phyloP scores from a whole-genome alignment of 495 filamentous ascomycete genomes.

The Collariella sp. region DNA sequence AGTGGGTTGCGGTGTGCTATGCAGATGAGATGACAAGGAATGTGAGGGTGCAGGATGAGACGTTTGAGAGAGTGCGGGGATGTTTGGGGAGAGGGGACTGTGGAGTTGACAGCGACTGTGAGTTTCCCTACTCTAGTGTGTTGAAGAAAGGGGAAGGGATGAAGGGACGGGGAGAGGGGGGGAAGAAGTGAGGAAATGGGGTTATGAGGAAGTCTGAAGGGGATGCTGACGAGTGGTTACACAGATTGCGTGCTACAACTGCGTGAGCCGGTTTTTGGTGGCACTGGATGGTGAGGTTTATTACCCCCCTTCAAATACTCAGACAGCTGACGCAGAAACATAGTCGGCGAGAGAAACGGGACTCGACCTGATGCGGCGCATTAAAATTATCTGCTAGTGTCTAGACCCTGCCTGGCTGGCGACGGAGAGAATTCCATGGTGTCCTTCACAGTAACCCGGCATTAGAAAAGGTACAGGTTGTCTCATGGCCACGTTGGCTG shows the following conservation, averaged over 20 bases:
- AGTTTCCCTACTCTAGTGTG: constrained; percentile 5
- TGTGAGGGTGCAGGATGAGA: constrained; percentile 51
- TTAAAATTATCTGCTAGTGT: neutral
- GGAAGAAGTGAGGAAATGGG: neutral
- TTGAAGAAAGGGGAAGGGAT: too few relatives aligned
- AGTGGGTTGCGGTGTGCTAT: constrained; percentile 59
- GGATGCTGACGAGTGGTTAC: neutral
- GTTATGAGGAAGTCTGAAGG: too few relatives aligned
- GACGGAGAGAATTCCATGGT: neutral
- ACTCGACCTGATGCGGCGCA: constrained; percentile 34
- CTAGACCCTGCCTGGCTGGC: neutral
- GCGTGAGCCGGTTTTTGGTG: constrained; percentile 76
- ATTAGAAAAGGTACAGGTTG: neutral
- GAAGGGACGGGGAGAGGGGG: neutral
- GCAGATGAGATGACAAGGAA: constrained; percentile 68
- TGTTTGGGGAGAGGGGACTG: constrained; percentile 57
- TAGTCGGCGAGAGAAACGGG: constrained; percentile 45
- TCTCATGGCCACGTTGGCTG: neutral
- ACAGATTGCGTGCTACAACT: constrained; percentile 69
- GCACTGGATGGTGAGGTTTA: constrained; percentile 60
- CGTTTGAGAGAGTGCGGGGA: constrained; percentile 46
- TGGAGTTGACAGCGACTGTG: constrained; percentile 70
- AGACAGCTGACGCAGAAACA: neutral
- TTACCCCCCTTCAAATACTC: too few relatives aligned
- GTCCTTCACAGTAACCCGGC: too few relatives aligned